Conservation (phyloP, 2,329 filamentous ascomycete genomes). For the Talaromyces sp. region DNA sequence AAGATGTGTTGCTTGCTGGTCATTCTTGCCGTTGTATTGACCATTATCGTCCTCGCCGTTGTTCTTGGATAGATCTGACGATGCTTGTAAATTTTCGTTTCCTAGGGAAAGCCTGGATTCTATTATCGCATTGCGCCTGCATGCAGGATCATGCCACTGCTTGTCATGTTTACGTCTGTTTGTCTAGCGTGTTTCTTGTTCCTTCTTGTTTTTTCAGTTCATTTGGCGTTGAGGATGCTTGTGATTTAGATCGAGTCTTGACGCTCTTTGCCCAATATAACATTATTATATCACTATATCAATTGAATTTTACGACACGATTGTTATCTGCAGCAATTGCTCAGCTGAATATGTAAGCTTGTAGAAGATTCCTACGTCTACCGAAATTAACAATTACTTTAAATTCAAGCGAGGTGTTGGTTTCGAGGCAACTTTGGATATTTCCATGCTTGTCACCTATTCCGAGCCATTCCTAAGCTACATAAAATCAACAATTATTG, state of each 20-base stretch:
- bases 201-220: background rate
- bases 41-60: conserved; percentile 83
- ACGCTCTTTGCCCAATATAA: background rate
- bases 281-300: background rate
- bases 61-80: conserved; percentile 58
- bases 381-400: no score
- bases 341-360: no score
- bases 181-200: background rate
- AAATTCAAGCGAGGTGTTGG: background rate
- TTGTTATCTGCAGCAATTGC: no score
- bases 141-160: background rate
- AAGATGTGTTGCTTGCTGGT: conserved; percentile 90
- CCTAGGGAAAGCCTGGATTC: background rate
- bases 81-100: background rate
- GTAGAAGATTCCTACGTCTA: background rate
- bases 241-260: background rate
- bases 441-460: background rate
- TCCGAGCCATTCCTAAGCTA: background rate
- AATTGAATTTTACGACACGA: background rate
- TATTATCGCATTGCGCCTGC: background rate
- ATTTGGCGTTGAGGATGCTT: background rate
- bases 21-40: conserved; percentile 81
- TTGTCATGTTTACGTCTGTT: background rate
- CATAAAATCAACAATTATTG: background rate
- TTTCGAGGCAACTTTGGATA: background rate